phyloP scores from a whole-genome alignment of 257 asterid genomes.

The Misopates orontium region DNA sequence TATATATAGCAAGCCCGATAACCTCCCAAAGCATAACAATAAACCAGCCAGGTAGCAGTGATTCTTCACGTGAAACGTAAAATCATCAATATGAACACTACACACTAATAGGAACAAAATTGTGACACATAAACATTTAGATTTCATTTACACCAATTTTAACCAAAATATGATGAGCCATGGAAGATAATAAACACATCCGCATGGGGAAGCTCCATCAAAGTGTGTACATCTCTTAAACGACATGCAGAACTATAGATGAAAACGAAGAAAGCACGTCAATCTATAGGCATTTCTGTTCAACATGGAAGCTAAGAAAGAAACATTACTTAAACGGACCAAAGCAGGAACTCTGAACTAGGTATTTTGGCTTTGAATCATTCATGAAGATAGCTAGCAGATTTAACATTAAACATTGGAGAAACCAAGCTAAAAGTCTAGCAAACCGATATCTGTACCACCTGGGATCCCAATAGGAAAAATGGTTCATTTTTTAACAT shows the following conservation, averaged over 20 bases:
- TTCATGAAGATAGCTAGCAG: conserved; percentile 14
- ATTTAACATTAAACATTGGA: not conserved
- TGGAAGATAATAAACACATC: not conserved
- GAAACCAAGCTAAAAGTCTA: not conserved
- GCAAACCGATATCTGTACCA: not conserved
- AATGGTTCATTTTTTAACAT: conserved; percentile 2
- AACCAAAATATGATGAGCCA: not conserved
- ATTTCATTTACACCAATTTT: conserved; percentile 12
- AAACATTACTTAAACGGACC: not conserved
- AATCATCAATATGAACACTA: not conserved
- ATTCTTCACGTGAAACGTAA: conserved; percentile 4
- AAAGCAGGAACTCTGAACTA: not conserved
- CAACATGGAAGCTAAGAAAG: not conserved
- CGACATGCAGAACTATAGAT: not conserved
- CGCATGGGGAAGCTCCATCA: not conserved
- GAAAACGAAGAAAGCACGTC: not conserved
- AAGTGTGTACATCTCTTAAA: not conserved
- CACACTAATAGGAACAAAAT: conserved; percentile 1
- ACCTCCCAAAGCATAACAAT: conserved; percentile 12
- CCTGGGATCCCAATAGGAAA: not conserved
- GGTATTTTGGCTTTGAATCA: no score
- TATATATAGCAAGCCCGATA: conserved; percentile 24
- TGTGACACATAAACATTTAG: conserved; percentile 8
- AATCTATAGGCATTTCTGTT: not conserved
- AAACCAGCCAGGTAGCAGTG: conserved; percentile 15